phyloP scores from a whole-genome alignment of 176 grass and related monocot genomes.

The Rhynchospora pubera region DNA sequence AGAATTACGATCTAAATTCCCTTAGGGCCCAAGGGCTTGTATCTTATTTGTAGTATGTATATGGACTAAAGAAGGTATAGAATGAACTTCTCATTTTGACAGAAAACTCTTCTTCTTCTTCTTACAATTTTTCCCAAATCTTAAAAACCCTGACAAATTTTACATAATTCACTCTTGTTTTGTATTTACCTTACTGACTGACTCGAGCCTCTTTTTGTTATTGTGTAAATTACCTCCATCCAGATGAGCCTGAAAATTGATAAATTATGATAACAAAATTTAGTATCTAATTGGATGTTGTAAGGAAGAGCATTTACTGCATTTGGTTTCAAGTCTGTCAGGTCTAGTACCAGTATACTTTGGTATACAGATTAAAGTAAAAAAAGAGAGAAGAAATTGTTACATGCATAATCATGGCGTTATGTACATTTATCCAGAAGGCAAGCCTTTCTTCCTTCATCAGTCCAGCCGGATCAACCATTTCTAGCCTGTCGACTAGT shows the following conservation, averaged over 20 bases:
- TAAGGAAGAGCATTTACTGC: not conserved
- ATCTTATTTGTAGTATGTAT: no score
- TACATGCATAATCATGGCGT: constrained; percentile 99
- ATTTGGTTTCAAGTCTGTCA: not conserved
- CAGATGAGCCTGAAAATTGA: constrained; percentile 58
- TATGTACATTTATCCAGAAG: constrained; percentile 96
- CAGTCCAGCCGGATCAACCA: constrained; percentile 49
- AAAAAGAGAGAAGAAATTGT: constrained; percentile 20
- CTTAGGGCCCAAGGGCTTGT: no score
- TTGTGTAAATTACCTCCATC: constrained; percentile 57
- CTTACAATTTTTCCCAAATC: no score
- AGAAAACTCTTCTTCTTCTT: no score
- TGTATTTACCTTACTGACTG: constrained; percentile 55
- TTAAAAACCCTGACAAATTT: no score
- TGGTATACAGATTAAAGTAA: not conserved
- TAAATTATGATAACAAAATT: not conserved
- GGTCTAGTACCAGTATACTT: not conserved
- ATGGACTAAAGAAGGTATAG: no score
- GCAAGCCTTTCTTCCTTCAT: constrained; percentile 77
- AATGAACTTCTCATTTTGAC: no score
- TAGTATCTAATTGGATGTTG: not conserved
- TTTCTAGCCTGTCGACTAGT: constrained; percentile 68
- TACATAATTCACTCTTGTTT: not conserved
- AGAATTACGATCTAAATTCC: no score
- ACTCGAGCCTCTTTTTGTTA: constrained; percentile 45